Conservation (phyloP, 345 rosid species). For the Leavenworthia alabamica region DNA sequence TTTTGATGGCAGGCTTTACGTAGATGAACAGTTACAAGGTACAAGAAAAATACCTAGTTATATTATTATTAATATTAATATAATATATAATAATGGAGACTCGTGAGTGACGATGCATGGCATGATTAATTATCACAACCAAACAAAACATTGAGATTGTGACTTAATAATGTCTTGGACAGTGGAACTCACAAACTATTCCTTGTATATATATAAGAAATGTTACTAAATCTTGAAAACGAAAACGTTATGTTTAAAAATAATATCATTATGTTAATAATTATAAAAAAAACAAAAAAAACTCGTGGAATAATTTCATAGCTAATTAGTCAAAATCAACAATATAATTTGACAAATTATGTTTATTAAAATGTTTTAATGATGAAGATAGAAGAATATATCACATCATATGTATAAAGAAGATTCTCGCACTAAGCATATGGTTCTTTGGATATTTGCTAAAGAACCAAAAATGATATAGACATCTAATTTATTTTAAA, state of each 20-base stretch:
- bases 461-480: conserved; percentile 14
- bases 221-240: background rate
- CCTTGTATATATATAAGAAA: background rate
- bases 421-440: conserved; percentile 17
- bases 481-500: conserved; percentile 1
- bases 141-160: conserved; percentile 28
- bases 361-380: background rate
- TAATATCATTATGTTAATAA: too few species aligned
- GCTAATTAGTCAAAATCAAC: background rate
- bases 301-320: background rate
- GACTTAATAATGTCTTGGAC: conserved; percentile 19
- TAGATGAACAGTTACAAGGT: conserved; percentile 7
- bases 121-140: conserved; percentile 25
- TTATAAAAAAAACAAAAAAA: background rate
- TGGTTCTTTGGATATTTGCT: conserved; percentile 27
- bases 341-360: background rate
- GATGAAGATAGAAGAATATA: conserved; percentile 6
- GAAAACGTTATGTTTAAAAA: too few species aligned
- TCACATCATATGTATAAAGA: conserved; percentile 18
- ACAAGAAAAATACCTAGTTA: background rate
- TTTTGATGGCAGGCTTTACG: conserved; percentile 15
- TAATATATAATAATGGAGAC: conserved; percentile 4
- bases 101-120: conserved; percentile 17
- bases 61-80: background rate
- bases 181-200: conserved; percentile 11